These are phyloP conservation scores for Podaxis carcinomalis DNA, from an alignment of 768 basidiomycete species.

Conservation along the genomic window DNA sequence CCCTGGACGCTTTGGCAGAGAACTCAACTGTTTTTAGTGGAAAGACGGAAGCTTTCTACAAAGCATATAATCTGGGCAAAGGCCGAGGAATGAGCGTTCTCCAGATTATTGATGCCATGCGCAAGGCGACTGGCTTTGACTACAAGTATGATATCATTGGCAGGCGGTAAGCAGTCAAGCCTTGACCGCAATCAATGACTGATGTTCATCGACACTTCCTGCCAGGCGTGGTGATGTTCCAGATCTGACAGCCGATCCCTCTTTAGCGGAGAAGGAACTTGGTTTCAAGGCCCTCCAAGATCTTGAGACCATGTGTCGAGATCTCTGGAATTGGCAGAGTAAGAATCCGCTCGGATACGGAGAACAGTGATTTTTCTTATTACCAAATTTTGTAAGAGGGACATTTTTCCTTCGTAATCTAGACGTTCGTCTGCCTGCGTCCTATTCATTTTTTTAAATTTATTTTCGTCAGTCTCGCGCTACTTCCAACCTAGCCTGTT, in stretches of 20 bases:
- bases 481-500: neutral
- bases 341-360: constrained; percentile 81
- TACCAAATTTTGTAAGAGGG: neutral
- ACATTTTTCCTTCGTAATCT: neutral
- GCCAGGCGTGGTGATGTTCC: constrained; percentile 92
- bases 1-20: constrained; percentile 75
- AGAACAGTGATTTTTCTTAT: constrained; percentile 18
- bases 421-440: neutral
- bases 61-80: constrained; percentile 96
- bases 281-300: constrained; percentile 82
- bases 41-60: constrained; percentile 60
- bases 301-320: constrained; percentile 90
- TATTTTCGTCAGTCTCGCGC: neutral
- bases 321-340: constrained; percentile 99
- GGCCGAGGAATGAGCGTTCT: constrained; percentile 91
- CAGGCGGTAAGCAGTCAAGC: constrained; percentile 59
- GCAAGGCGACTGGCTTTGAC: constrained; percentile 80
- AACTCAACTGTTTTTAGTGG: constrained; percentile 57
- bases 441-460: neutral
- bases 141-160: constrained; percentile 90
- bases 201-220: constrained; percentile 8
- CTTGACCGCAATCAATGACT: constrained; percentile 6
- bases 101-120: constrained; percentile 94
- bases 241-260: constrained; percentile 90
- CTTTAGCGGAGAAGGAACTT: constrained; percentile 87